These are phyloP conservation scores for Yarrowia alimentaria DNA, from an alignment of 805 yeast genomes.

Conservation along the genomic window DNA sequence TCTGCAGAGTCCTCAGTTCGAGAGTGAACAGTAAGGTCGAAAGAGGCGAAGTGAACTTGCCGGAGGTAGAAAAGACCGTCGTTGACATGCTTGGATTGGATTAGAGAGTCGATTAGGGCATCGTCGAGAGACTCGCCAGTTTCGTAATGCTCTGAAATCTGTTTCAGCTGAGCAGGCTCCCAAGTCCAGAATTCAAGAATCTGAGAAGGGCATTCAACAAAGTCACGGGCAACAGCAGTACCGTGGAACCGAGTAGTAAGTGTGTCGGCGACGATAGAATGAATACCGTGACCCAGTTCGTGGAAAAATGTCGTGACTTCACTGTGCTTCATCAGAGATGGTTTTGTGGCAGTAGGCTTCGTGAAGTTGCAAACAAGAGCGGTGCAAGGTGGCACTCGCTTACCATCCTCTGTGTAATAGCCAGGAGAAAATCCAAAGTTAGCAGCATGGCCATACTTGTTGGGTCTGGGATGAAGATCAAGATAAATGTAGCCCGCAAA, in stretches of 20 bases:
- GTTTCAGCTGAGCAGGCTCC: slow-evolving; percentile 59
- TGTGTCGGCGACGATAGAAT: slow-evolving; percentile 68
- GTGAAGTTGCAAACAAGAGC: slow-evolving; percentile 84
- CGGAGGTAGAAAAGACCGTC: slow-evolving; percentile 70
- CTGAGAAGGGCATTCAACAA: slow-evolving; percentile 90
- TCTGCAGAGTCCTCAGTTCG: too few species aligned
- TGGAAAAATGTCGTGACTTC: slow-evolving; percentile 86
- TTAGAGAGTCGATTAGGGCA: slow-evolving; percentile 60
- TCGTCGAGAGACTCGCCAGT: slow-evolving; percentile 53
- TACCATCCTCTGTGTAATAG: slow-evolving; percentile 48
- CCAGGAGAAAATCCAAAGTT: slow-evolving; percentile 69
- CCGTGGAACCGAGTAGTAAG: slow-evolving; percentile 70
- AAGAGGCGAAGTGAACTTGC: slow-evolving; percentile 74
- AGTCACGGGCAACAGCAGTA: slow-evolving; percentile 75
- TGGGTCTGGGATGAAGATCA: slow-evolving; percentile 81
- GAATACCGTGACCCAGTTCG: slow-evolving; percentile 88
- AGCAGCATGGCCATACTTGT: slow-evolving; percentile 87
- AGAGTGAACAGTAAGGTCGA: slow-evolving; percentile 75
- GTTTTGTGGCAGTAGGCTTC: slow-evolving; percentile 67
- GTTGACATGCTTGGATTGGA: slow-evolving; percentile 69
- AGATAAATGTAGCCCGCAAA: slow-evolving; percentile 78
- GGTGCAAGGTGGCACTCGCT: slow-evolving; percentile 62
- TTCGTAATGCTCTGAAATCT: slow-evolving; percentile 62
- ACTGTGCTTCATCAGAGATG: slow-evolving; percentile 70
- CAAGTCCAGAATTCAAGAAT: slow-evolving; percentile 88